phyloP scores from a whole-genome alignment of 768 basidiomycete species.

The Termitomyces sp. region DNA sequence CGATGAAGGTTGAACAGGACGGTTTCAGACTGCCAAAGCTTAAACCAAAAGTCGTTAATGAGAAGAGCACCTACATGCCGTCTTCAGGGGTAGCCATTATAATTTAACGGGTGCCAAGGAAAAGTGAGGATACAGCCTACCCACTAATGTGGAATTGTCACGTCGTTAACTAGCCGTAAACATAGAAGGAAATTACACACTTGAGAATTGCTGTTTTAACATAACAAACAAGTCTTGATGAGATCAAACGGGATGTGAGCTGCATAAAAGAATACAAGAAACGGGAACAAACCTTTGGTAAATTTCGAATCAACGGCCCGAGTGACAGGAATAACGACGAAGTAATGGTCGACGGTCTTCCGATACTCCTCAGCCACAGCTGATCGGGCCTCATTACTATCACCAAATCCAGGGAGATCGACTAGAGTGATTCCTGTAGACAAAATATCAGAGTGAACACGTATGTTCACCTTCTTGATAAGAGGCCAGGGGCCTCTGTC shows the following conservation, averaged over 20 bases:
- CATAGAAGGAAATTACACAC: neutral
- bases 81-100: neutral
- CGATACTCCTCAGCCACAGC: conserved; percentile 5
- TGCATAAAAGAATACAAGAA: neutral
- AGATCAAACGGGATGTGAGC: neutral
- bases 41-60: neutral
- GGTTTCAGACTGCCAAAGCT: neutral
- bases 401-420: conserved; percentile 4
- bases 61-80: conserved; percentile 1
- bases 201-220: conserved; percentile 2
- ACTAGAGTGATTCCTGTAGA: conserved; percentile 1
- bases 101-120: neutral
- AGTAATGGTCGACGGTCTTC: conserved; percentile 2
- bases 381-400: neutral
- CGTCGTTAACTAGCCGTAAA: neutral
- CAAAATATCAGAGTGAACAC: neutral
- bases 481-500: conserved; percentile 8
- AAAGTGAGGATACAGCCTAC: neutral
- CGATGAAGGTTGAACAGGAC: conserved; percentile 7
- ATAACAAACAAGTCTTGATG: neutral
- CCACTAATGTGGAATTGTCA: neutral
- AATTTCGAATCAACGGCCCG: neutral
- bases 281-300: neutral
- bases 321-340: neutral
- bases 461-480: conserved; percentile 1